Evolutionary conservation across 164 flowering plant species (phyloP), one percentile per base, ranked within the genome.

Genomic region (Vitis rotundifolia): DNA sequence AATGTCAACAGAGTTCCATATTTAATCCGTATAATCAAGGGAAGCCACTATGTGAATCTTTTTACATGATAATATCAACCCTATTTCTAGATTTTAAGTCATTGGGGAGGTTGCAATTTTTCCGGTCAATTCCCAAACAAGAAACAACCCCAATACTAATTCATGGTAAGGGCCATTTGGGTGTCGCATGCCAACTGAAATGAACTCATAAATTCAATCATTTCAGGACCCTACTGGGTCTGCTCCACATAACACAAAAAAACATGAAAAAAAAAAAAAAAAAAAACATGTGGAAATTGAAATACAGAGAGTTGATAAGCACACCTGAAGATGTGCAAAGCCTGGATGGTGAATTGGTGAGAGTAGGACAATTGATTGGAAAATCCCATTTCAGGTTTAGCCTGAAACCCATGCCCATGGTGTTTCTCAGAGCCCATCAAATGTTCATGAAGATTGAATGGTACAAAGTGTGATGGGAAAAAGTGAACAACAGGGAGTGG

Each of bases 331-430:
- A 68, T 13, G 84, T 77, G 28, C 72, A 73, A 18, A 57, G 70
- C 67, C 71, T 74, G 57, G 75, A 69, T 13, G 77, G 73, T n/a
- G 86, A 74, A 75, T 66, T 72, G 76, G 82, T 51, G 72, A 68
- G 52, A 60, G 66, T 58, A 70, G 71, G 78, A 73, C 85, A 77
- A 16, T 74, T 83, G 68, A 77, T 14, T 16, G 85, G 84, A 63
- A 75, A 71, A 49, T 51, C 81, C 82, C 84, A 85, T 68, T 81
- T 85, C 76, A 77, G 80, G 54, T 77, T 79, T n/a, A 79, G 78
- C 73, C 80, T 75, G 71, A 82, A 81, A 81, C 84, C 76, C 76
- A 83, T 49, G 49, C 81, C 81, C 85, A 80, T 75, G 49, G 49
- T 61, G 44, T 56, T 29, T 51, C 59, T 28, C 26, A 28, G 67